A percentile compares a stretch with the other conserved stretches of the same genome.
phyloP scores from a whole-genome alignment of 164 flowering plant species.

The Kingdonia uniflora region DNA sequence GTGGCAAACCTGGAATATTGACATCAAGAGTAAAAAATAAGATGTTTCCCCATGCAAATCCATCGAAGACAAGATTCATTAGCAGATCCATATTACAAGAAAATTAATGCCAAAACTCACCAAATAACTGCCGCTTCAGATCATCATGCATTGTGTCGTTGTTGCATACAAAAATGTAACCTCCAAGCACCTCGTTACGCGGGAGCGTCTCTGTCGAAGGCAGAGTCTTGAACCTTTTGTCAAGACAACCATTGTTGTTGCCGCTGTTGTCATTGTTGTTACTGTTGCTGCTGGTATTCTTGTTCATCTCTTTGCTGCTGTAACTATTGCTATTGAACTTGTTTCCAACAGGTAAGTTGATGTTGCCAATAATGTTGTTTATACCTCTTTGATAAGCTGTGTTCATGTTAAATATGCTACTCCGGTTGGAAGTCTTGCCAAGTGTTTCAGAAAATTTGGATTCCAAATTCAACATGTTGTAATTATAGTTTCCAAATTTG shows the following conservation, averaged over 20 bases:
- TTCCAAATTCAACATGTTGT: constrained; percentile 58
- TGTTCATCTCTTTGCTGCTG: constrained; percentile 32
- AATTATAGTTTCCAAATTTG: constrained; percentile 46
- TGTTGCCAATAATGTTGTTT: constrained; percentile 23
- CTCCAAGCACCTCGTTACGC: constrained; percentile 85
- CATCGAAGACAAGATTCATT: no score
- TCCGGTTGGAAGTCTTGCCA: constrained; percentile 33
- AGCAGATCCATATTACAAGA: neutral
- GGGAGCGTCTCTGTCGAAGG: constrained; percentile 92
- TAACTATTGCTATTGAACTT: constrained; percentile 36
- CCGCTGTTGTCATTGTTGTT: constrained; percentile 11
- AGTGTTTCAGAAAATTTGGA: constrained; percentile 36
- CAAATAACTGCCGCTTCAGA: constrained; percentile 84
- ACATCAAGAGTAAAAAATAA: neutral
- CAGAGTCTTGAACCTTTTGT: constrained; percentile 92
- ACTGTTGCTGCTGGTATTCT: constrained; percentile 13
- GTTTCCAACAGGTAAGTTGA: constrained; percentile 17
- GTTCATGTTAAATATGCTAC: constrained; percentile 45
- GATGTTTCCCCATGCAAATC: neutral
- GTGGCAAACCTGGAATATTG: constrained; percentile 61
- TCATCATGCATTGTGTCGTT: constrained; percentile 35
- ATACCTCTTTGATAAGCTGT: constrained; percentile 44
- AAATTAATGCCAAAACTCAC: constrained; percentile 25
- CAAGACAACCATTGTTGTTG: constrained; percentile 32
- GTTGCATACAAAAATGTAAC: constrained; percentile 98